Percentiles rank a stretch among this genome's conserved stretches.
phyloP scores from a whole-genome alignment of 1,284 basidiomycete genomes.

The Cryptococcus floricola region DNA sequence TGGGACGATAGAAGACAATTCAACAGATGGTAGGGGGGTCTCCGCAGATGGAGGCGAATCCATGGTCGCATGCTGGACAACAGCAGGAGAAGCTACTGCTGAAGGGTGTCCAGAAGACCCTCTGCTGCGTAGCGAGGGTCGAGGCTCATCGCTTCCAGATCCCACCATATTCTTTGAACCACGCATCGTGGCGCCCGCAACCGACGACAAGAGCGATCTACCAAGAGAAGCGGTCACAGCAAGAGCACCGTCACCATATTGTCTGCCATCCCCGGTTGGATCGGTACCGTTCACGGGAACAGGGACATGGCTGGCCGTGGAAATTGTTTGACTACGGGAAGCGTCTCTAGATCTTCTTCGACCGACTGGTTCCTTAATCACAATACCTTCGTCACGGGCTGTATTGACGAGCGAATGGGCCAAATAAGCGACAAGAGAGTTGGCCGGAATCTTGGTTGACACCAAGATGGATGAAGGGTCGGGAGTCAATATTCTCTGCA shows the following conservation, averaged over 20 bases:
- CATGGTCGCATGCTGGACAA: constrained; percentile 10
- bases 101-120: constrained; percentile 34
- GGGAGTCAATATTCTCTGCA: constrained; percentile 70
- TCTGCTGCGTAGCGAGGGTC: constrained; percentile 48
- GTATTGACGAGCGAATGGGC: constrained; percentile 69
- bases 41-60: constrained; percentile 22
- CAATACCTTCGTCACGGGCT: constrained; percentile 64
- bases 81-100: not conserved
- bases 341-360: constrained; percentile 17
- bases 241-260: constrained; percentile 34
- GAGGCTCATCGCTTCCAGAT: constrained; percentile 20
- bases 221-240: constrained; percentile 36
- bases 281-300: not conserved
- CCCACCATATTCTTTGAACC: constrained; percentile 25
- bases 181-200: constrained; percentile 30
- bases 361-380: constrained; percentile 43
- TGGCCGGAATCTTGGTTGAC: constrained; percentile 62
- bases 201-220: constrained; percentile 32
- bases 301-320: constrained; percentile 47
- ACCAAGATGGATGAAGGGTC: constrained; percentile 70
- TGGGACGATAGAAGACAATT: constrained; percentile 85
- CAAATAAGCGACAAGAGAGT: constrained; percentile 60
- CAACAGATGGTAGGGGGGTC: constrained; percentile 56
- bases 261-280: constrained; percentile 3
- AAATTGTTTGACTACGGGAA: constrained; percentile 27